A percentile compares a stretch with the other conserved stretches of the same genome.
Conservation (phyloP, 2,329 filamentous ascomycete genomes). For the Pseudogymnoascus sp. region DNA sequence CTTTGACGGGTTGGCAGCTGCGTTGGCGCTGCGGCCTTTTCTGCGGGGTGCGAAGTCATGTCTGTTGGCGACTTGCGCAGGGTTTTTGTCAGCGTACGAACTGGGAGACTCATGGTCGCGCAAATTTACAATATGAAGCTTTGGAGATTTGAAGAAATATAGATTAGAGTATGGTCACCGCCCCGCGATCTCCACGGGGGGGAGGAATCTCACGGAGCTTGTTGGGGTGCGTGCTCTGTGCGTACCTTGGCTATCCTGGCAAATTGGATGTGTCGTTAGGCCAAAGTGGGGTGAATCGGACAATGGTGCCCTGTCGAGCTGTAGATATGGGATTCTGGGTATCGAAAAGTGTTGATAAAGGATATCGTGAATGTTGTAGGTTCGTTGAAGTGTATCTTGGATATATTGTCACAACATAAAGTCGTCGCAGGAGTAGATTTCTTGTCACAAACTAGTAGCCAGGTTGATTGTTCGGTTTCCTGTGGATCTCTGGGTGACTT, state of each 20-base stretch:
- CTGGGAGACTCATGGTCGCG: neutral
- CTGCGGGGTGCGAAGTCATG: neutral
- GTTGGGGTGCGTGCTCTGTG: slow-evolving; percentile 5
- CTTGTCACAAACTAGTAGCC: neutral
- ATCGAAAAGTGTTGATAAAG: neutral
- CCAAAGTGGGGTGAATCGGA: slow-evolving; percentile 1
- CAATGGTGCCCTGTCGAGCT: neutral
- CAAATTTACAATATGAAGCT: neutral
- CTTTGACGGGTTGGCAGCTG: slow-evolving; percentile 22
- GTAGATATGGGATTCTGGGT: neutral
- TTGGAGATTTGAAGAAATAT: neutral
- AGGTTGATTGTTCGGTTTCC: neutral
- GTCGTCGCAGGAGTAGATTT: neutral
- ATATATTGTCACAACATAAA: neutral
- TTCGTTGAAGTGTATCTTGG: neutral
- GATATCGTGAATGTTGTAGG: neutral
- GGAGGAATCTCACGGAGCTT: neutral
- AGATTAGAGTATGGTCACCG: slow-evolving; percentile 5
- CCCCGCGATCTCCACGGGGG: slow-evolving; percentile 1
- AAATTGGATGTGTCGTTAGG: slow-evolving; percentile 3
- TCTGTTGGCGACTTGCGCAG: neutral
- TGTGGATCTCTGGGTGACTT: neutral
- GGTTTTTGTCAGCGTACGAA: slow-evolving; percentile 4
- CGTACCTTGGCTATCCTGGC: slow-evolving; percentile 6
- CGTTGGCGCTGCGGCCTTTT: neutral